These are phyloP conservation scores for Verticillium alfalfae DNA, from an alignment of 2,329 filamentous ascomycete genomes.

Conservation along the genomic window DNA sequence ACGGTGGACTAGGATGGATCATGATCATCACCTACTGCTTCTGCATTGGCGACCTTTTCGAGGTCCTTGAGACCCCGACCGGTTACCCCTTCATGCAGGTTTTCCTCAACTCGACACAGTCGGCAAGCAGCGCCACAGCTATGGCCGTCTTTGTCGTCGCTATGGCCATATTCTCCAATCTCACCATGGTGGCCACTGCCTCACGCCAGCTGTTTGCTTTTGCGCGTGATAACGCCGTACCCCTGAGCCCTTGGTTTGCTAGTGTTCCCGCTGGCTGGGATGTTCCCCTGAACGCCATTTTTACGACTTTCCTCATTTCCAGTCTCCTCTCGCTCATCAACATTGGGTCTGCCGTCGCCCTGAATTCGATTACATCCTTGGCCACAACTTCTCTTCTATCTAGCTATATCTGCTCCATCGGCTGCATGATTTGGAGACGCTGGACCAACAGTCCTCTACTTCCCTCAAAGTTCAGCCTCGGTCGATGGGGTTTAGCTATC, in stretches of 20 bases:
- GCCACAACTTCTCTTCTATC: slow-evolving; percentile 42
- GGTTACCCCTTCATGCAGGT: slow-evolving; percentile 22
- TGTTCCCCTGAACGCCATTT: slow-evolving; percentile 10
- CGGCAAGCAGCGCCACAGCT: slow-evolving; percentile 13
- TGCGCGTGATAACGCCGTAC: slow-evolving; percentile 24
- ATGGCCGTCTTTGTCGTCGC: slow-evolving; percentile 19
- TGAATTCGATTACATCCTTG: slow-evolving; percentile 48
- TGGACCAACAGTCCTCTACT: slow-evolving; percentile 21
- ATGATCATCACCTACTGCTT: slow-evolving; percentile 29
- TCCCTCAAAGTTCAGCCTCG: slow-evolving; percentile 24
- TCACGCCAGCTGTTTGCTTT: slow-evolving; percentile 24
- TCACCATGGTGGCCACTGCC: slow-evolving; percentile 20
- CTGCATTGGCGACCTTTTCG: slow-evolving; percentile 22
- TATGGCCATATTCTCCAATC: slow-evolving; percentile 16
- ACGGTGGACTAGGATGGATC: slow-evolving; percentile 24
- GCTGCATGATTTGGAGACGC: slow-evolving; percentile 35
- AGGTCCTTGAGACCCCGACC: slow-evolving; percentile 7
- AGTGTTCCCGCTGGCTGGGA: slow-evolving; percentile 10
- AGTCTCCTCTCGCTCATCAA: slow-evolving; percentile 41
- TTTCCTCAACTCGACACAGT: slow-evolving; percentile 18
- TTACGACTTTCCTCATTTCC: slow-evolving; percentile 34
- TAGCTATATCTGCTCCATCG: slow-evolving; percentile 43
- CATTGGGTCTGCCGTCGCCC: slow-evolving; percentile 43
- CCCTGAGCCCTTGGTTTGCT: slow-evolving; percentile 14
- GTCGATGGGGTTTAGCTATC: slow-evolving; percentile 31